Evolutionary conservation across 495 filamentous ascomycete species (phyloP), one percentile per base, ranked within the genome.

Genomic region (Tirmania nivea): DNA sequence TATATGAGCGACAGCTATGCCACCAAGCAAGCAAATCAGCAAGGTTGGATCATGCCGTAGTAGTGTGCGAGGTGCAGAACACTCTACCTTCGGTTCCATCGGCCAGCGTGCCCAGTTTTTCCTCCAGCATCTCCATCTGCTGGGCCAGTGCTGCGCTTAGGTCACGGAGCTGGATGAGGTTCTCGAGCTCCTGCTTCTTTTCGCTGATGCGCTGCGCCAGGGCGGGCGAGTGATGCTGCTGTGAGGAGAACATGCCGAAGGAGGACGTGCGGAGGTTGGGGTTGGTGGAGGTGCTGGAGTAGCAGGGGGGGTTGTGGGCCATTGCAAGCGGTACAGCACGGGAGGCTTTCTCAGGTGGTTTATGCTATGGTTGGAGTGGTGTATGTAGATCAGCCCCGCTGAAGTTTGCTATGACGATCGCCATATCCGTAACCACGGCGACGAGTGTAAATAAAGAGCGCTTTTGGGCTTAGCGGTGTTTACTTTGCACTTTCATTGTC

Each of bases 161-260:
- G 61, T 93, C 87, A 55, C 86, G 79, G 36, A 97, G 69, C 59
- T 94, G 80, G 56, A 78, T 81, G 37, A 96, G 71, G 60, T 82
- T 92, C 57, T 94, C 86, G 12, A 97, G 75, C 65, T 97, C 90
- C 45, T 81, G 81, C 65, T 84, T 87, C 70, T 97, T 97, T 63
- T 93, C 86, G 51, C 83, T 81, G 65, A 97, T 87, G 51, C 92
- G 81, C 31, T 86, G 78, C 34, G 83, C 64, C n/a, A 97, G 72
- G 25, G 80, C 77, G 3, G 86, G 80, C 17, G 89, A 87, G 65
- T 88, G 86, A 37, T 82, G 77, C 17, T 45, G 39, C 17, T 14
- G 14, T 4, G 39, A 19, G 25, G 70, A 63, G 45, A 72, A 69
- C 50, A 68, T 66, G 11, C 65, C 62, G 45, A 52, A 20, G 52